These are phyloP conservation scores for Tardiomyces blankii DNA, from an alignment of 1,139 yeast genomes.

Conservation along the genomic window DNA sequence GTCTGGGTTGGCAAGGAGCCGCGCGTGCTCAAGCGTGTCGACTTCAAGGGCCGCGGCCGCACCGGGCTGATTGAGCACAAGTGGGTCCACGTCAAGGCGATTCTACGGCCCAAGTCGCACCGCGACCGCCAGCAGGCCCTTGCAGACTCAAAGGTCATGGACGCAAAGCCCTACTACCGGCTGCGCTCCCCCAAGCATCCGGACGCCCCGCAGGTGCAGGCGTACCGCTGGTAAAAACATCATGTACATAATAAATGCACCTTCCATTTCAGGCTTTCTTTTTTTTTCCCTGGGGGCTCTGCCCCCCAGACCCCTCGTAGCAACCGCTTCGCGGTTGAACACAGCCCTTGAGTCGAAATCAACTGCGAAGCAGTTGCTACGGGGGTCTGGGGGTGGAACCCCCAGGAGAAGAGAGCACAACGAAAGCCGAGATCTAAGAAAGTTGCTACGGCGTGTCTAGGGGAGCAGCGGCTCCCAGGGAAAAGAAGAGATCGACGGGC, in stretches of 20 bases:
- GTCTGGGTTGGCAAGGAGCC: conserved; percentile 95
- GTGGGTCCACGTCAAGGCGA: conserved; percentile 69
- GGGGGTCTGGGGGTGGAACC: too few species aligned
- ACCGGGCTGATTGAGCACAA: conserved; percentile 68
- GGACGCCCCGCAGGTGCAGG: background rate
- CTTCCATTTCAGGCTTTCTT: too few species aligned
- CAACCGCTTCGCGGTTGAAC: too few species aligned
- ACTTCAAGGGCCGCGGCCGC: conserved; percentile 86
- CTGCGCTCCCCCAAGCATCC: background rate
- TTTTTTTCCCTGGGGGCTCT: too few species aligned
- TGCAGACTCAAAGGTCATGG: background rate
- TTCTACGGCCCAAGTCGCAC: conserved; percentile 28
- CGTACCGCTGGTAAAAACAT: background rate
- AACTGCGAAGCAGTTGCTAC: too few species aligned
- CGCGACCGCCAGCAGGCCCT: background rate
- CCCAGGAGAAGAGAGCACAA: too few species aligned
- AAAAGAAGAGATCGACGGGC: too few species aligned
- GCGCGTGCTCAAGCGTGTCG: conserved; percentile 56
- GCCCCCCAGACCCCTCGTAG: too few species aligned
- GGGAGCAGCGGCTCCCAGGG: too few species aligned
- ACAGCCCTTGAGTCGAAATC: too few species aligned
- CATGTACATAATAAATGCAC: background rate
- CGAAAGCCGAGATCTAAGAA: too few species aligned
- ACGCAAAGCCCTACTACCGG: background rate
- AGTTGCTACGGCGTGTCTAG: too few species aligned